These are phyloP conservation scores for Curvularia spicifera DNA, from an alignment of 2,329 filamentous ascomycete genomes.

Conservation along the genomic window DNA sequence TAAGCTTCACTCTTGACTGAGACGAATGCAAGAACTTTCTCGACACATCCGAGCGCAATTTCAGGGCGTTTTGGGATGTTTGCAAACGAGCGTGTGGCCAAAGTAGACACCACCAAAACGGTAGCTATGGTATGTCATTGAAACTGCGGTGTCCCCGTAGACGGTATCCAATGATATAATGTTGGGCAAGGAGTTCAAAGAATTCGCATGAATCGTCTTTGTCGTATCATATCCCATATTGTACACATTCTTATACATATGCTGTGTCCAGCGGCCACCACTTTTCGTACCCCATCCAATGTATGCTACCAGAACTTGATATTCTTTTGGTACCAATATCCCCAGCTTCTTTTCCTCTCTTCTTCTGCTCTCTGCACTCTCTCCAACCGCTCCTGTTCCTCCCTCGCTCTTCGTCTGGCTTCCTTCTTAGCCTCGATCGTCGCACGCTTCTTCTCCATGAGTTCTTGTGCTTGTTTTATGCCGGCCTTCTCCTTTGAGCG, in stretches of 20 bases:
- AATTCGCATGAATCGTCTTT: neutral
- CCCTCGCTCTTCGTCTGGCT: constrained; percentile 52
- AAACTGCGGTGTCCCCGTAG: neutral
- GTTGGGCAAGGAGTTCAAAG: neutral
- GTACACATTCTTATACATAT: constrained; percentile 29
- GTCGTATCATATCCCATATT: constrained; percentile 1
- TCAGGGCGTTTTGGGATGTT: neutral
- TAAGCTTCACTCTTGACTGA: constrained; percentile 27
- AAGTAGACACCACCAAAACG: neutral
- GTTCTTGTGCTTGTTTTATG: constrained; percentile 84
- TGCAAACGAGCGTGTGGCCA: neutral
- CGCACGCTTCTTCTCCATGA: constrained; percentile 74
- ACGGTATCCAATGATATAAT: neutral
- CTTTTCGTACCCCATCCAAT: neutral
- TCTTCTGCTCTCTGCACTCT: constrained; percentile 38
- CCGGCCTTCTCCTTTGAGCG: constrained; percentile 77
- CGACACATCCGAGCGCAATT: neutral
- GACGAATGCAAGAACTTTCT: neutral
- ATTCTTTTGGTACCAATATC: constrained; percentile 47
- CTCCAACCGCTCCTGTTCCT: constrained; percentile 49
- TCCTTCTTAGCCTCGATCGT: constrained; percentile 55
- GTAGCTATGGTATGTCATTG: neutral
- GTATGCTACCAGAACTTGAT: constrained; percentile 42
- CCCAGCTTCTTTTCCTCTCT: constrained; percentile 46
- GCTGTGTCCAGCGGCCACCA: constrained; percentile 19